Evolutionary conservation across 2,329 filamentous ascomycete genomes (phyloP).

Genomic region (Monosporascus sp.): DNA sequence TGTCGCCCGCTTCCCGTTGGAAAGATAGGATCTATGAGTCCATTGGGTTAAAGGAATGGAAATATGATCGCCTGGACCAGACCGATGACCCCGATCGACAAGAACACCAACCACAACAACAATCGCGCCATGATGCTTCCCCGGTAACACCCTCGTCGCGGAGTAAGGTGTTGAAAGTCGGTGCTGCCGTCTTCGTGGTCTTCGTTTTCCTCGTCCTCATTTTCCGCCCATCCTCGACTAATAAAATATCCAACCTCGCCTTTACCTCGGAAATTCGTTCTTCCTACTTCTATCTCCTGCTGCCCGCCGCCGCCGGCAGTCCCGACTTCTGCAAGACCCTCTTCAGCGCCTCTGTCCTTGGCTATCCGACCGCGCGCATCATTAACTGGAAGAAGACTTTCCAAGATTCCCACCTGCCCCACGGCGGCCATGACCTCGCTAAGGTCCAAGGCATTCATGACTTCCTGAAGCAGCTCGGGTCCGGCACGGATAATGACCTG

Average conservation of each 20-base stretch:
- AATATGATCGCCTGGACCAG: constrained; percentile 1
- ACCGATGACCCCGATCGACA: background rate
- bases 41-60: constrained; percentile 3
- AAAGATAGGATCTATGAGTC: constrained; percentile 1
- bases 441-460: background rate
- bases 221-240: background rate
- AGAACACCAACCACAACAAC: background rate
- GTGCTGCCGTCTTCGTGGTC: background rate
- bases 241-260: background rate
- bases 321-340: constrained; percentile 27
- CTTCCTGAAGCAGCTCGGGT: background rate
- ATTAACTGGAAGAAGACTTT: constrained; percentile 7
- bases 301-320: background rate
- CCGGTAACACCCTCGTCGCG: background rate
- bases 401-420: background rate
- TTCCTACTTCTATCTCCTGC: constrained; percentile 1
- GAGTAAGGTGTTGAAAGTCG: background rate
- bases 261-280: background rate
- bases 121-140: background rate
- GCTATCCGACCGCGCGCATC: constrained; percentile 8
- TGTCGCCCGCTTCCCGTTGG: background rate
- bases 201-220: constrained; percentile 1
- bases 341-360: constrained; percentile 7
- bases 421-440: background rate
- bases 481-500: constrained; percentile 5